A percentile compares a stretch with the other conserved stretches of the same genome.
phyloP scores from a whole-genome alignment of 257 asterid species.

The Solanum commersonii region DNA sequence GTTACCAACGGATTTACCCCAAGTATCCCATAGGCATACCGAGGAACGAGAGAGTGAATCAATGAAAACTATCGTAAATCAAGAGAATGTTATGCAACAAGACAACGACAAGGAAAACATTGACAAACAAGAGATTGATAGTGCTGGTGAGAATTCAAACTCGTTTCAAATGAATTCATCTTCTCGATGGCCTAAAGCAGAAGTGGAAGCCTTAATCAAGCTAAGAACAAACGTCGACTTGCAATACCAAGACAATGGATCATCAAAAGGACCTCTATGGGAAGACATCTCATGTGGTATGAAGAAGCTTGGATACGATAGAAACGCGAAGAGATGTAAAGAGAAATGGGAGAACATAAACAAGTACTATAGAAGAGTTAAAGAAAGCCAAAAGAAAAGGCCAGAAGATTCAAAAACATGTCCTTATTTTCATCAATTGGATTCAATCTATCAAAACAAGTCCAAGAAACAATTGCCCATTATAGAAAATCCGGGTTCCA shows the following conservation, averaged over 20 bases:
- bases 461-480: slow-evolving; percentile 19
- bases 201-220: slow-evolving; percentile 61
- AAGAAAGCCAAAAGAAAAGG: slow-evolving; percentile 55
- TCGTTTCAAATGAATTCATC: slow-evolving; percentile 28
- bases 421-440: slow-evolving; percentile 55
- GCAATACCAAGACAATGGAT: slow-evolving; percentile 48
- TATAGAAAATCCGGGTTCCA: slow-evolving; percentile 25
- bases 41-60: slow-evolving; percentile 6
- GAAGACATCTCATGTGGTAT: slow-evolving; percentile 59
- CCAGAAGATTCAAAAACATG: slow-evolving; percentile 63
- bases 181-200: slow-evolving; percentile 77
- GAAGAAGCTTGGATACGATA: slow-evolving; percentile 58
- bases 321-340: slow-evolving; percentile 71
- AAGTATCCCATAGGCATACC: slow-evolving; percentile 11
- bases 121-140: neutral
- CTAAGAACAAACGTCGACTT: slow-evolving; percentile 46
- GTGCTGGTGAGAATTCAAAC: slow-evolving; percentile 20
- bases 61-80: neutral
- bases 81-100: slow-evolving; percentile 16
- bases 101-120: slow-evolving; percentile 5
- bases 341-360: slow-evolving; percentile 91
- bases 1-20: slow-evolving; percentile 24
- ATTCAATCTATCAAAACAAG: slow-evolving; percentile 48
- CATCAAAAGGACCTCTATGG: slow-evolving; percentile 59
- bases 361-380: slow-evolving; percentile 68